These are phyloP conservation scores for Aspergillus sp. DNA, from an alignment of 2,329 filamentous ascomycete species.

Conservation along the genomic window DNA sequence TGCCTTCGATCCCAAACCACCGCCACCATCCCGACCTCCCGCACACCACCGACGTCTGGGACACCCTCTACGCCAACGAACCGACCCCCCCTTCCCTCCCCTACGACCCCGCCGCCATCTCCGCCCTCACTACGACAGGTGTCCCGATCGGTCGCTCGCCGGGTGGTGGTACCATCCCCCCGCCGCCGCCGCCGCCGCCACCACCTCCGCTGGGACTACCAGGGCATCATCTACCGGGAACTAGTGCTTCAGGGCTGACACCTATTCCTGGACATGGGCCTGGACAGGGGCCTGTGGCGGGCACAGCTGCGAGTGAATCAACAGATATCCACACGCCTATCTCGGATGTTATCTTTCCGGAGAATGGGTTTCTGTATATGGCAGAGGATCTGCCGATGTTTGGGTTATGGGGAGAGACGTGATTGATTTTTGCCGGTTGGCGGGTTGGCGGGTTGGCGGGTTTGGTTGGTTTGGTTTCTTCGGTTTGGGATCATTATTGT, in stretches of 20 bases:
- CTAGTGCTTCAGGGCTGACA: too few relatives aligned
- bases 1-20: slow-evolving; percentile 6
- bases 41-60: slow-evolving; percentile 21
- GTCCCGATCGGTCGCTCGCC: slow-evolving; percentile 27
- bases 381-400: slow-evolving; percentile 27
- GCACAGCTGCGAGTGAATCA: neutral
- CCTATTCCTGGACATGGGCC: too few relatives aligned
- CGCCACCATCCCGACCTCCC: slow-evolving; percentile 1
- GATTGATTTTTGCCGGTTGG: neutral
- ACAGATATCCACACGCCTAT: slow-evolving; percentile 22
- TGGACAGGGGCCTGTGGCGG: neutral
- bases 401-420: slow-evolving; percentile 24
- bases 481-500: too few relatives aligned
- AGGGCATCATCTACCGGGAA: too few relatives aligned
- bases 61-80: slow-evolving; percentile 17
- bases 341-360: slow-evolving; percentile 25
- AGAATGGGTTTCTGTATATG: slow-evolving; percentile 27
- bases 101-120: slow-evolving; percentile 24
- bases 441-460: too few relatives aligned
- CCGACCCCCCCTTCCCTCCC: slow-evolving; percentile 13
- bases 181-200: neutral
- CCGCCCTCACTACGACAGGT: slow-evolving; percentile 25
- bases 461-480: too few relatives aligned
- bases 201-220: neutral
- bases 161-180: slow-evolving; percentile 20